A percentile compares a stretch with the other conserved stretches of the same genome.
phyloP scores from a whole-genome alignment of 2,329 filamentous ascomycete genomes.

The Diaporthe sp. region DNA sequence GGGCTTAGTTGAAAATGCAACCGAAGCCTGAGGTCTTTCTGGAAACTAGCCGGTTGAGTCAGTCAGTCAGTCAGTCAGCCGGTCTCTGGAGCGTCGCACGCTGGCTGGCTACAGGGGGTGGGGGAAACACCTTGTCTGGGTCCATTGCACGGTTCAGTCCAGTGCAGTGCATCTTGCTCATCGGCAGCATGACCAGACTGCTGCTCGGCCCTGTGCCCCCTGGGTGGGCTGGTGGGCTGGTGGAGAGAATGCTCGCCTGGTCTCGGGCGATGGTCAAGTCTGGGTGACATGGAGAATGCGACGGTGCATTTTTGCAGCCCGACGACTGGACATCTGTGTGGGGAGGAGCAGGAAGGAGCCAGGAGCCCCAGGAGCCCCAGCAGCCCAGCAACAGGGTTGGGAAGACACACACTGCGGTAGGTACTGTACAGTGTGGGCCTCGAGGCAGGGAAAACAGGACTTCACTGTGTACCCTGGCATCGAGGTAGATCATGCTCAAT shows the following conservation, averaged over 20 bases:
- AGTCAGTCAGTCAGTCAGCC: background rate
- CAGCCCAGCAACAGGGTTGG: conserved; percentile 11
- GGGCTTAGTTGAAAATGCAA: conserved; percentile 29
- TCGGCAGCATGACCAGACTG: conserved; percentile 2
- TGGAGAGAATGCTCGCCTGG: conserved; percentile 12
- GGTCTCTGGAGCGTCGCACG: background rate
- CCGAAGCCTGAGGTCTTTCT: conserved; percentile 38
- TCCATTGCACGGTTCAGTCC: background rate
- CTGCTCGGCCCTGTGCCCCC: conserved; percentile 1
- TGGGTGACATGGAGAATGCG: conserved; percentile 24
- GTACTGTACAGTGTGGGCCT: background rate
- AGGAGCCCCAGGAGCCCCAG: background rate
- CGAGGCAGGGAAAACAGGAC: background rate
- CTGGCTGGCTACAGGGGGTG: background rate
- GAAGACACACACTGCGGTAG: background rate
- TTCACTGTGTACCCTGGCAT: conserved; percentile 13
- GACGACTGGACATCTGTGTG: conserved; percentile 31
- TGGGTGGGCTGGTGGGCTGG: conserved; percentile 1
- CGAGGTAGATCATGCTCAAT: conserved; percentile 28
- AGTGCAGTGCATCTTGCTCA: background rate
- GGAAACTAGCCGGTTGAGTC: conserved; percentile 34
- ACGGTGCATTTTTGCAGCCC: conserved; percentile 29
- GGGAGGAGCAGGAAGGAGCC: conserved; percentile 21
- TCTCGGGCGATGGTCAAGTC: conserved; percentile 26
- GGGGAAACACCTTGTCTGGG: background rate